Base-by-base conservation (phyloP, 768 basidiomycete genomes). In the Suillus sp. region DNA sequence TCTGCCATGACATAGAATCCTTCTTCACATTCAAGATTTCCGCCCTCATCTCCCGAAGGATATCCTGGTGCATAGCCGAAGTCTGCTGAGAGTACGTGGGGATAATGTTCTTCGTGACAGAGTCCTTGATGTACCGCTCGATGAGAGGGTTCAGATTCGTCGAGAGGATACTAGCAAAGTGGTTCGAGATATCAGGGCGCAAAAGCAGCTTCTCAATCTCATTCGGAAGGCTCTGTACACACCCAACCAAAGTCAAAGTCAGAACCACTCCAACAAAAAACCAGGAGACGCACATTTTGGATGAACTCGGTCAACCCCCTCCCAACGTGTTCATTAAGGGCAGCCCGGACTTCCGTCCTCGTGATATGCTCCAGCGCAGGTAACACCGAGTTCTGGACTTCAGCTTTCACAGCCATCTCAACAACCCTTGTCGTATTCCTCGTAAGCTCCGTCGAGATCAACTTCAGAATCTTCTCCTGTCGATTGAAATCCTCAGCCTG, bases 371-470 rank as follows among this genome's bases (percentile, higher is more conserved):
- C 92, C 38, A 95, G 80, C 9, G 92, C 85, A 4, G 93, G 93
- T 22, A 94, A 79, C 14, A 95, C 91, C 0, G 91, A 92, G 69
- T 83, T 89, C 72, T 92, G 92, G 18, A 95, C 89, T 72, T 94
- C 93, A 59, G 79, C 81, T 79, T 93, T 93, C 70, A 95, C 90
- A 16, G 92, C 93, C 83, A 90, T 84, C 78, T 95, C 93, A 50
- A 95, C 93, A 55, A 94, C 91, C 14, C 92, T 85, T 11, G 92
- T 92, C 13, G 93, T 95, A 68, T 94, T 94, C 77, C 90, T 87
- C 10, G 90, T 93, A 58, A 95, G 81, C 75, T 93, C 91, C 1
- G 85, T 91, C 27, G 92, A 94, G 67, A 95, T 93, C 60, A 95
- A 79, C 77, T 94, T 94, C 70, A 95, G 79, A 65, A 95, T 92